Evolutionary conservation across 2,329 filamentous ascomycete genomes (phyloP).

Genomic region (Arthroderma sp.): DNA sequence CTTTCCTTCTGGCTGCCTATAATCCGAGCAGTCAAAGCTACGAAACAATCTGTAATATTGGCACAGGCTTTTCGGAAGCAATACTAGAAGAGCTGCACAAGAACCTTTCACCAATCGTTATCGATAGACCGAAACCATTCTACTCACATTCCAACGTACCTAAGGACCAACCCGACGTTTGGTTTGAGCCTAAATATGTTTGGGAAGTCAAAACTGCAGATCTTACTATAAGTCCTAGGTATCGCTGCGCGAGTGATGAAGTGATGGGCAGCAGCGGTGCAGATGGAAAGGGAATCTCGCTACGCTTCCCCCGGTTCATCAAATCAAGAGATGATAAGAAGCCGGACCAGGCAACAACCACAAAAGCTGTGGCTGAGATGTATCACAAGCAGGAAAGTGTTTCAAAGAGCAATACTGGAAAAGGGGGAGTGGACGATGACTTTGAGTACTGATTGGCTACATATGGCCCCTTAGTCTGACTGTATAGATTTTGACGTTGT

Average conservation of each 20-base stretch:
- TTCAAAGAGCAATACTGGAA: constrained; percentile 66
- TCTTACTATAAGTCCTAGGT: constrained; percentile 79
- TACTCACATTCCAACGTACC: constrained; percentile 72
- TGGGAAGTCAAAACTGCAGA: constrained; percentile 99
- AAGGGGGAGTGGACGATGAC: constrained; percentile 87
- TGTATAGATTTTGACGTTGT: too few species aligned
- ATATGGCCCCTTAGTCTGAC: too few species aligned
- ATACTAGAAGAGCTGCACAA: constrained; percentile 76
- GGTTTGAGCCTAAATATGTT: constrained; percentile 88
- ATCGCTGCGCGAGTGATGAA: constrained; percentile 79
- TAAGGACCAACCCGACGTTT: constrained; percentile 94
- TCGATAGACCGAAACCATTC: constrained; percentile 86
- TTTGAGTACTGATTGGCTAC: constrained; percentile 66
- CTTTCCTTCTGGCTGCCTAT: constrained; percentile 90
- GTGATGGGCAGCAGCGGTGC: constrained; percentile 54
- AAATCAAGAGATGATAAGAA: constrained; percentile 91
- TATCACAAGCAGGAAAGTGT: constrained; percentile 91
- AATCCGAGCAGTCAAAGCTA: constrained; percentile 68
- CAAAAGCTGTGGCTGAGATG: constrained; percentile 85
- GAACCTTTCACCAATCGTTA: constrained; percentile 61
- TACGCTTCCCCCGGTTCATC: constrained; percentile 89
- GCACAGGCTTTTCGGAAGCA: constrained; percentile 92
- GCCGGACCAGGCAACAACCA: constrained; percentile 74
- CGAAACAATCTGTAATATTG: constrained; percentile 96
- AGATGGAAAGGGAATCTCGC: constrained; percentile 64